Evolutionary conservation across 805 yeast species (phyloP).

Genomic region (Myxozyma vanderwaltii): DNA sequence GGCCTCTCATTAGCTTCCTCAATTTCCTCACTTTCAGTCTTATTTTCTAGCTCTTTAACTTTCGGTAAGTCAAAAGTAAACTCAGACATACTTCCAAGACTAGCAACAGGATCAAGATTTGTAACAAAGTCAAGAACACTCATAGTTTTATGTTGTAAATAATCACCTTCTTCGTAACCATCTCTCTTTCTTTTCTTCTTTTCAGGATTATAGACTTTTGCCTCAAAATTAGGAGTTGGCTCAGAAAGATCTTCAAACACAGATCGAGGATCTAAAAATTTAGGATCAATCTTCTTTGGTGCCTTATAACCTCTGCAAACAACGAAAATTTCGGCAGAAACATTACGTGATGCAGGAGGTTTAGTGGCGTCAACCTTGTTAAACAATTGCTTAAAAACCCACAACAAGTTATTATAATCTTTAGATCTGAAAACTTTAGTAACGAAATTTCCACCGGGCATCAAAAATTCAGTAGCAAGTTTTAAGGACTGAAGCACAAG

Average conservation of each 20-base stretch:
- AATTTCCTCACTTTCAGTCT: conserved; percentile 6
- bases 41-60: background rate
- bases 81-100: conserved; percentile 71
- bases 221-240: conserved; percentile 64
- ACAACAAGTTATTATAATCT: conserved; percentile 93
- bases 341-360: conserved; percentile 98
- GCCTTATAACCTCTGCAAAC: conserved; percentile 96
- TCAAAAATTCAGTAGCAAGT: conserved; percentile 89
- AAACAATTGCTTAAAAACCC: conserved; percentile 96
- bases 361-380: conserved; percentile 98
- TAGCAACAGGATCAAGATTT: conserved; percentile 78
- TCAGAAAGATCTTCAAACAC: conserved; percentile 89
- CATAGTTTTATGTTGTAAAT: conserved; percentile 67
- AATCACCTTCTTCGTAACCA: conserved; percentile 96
- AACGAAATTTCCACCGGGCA: conserved; percentile 91
- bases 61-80: conserved; percentile 54
- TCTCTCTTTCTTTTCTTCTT: conserved; percentile 85
- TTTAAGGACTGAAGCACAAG: conserved; percentile 90
- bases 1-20: conserved; percentile 19
- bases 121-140: conserved; percentile 79
- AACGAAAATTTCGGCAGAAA: conserved; percentile 97
- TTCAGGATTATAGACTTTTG: conserved; percentile 93
- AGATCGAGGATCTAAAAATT: conserved; percentile 84
- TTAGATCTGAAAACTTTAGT: conserved; percentile 98
- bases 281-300: conserved; percentile 91